Evolutionary conservation across 1,139 yeast species (phyloP), one percentile per base, ranked within the genome.

Genomic region (Ogataea hybrid): DNA sequence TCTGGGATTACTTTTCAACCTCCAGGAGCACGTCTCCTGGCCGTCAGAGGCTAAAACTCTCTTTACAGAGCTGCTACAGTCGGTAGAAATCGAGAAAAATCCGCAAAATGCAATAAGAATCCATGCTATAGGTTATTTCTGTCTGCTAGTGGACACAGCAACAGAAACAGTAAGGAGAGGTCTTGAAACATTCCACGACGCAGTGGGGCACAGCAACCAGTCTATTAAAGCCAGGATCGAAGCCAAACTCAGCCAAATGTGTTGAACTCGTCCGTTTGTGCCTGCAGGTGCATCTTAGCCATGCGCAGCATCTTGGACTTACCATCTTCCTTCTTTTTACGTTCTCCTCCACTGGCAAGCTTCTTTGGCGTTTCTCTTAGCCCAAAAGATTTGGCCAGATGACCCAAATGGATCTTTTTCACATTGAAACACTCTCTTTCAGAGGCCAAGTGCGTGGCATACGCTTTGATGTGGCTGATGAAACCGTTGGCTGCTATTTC

Each of bases 331-430:
- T 80, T 73, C 63, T 69, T 67, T 49, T 63, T 71, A 46, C 60
- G 63, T 41, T 61, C 52, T 43, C 53, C 59, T 1, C 56, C 51
- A 27, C 48, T 46, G 12, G 52, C 51, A 27, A 48, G 47, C 15
- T 77, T 77, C 67, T 88, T 89, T 14, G 98, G 98, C 3, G 95
- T 84, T 56, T 92, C 97, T 65, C 99, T 79, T 41, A 92, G 70
- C 2, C 95, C 99, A 64, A 94, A 94, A 52, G 94, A 77, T 63
- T 92, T 92, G 16, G 97, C 97, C 56, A 94, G 70, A 68, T 92
- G 98, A 18, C 98, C 99, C 53, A 94, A 69, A 71, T 92, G 99
- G 46, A 94, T 68, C 29, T 73, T 68, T 56, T 84, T 85, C 25
- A 92, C 80, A 57, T 87, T 89, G 69, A 92, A 92, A 49, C 75